Evolutionary conservation across 1,284 basidiomycete species (phyloP).

Genomic region (Leccinum subspadiceum): DNA sequence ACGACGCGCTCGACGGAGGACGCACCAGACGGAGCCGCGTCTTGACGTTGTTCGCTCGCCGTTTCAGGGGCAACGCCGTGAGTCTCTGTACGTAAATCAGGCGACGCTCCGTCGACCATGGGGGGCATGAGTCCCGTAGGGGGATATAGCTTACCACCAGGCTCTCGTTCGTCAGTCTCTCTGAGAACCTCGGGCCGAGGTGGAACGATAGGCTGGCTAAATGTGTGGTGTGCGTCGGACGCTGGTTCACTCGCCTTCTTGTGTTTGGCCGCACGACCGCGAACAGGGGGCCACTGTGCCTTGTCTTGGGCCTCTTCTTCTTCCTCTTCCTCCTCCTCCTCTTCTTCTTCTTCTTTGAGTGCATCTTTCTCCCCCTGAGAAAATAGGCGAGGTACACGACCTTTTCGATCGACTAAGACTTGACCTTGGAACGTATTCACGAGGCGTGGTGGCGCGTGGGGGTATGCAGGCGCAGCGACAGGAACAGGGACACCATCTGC

Average conservation of each 20-base stretch:
- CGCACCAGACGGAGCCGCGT: neutral
- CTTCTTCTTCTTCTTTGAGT: neutral
- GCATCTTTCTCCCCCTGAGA: neutral
- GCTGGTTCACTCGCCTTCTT: neutral
- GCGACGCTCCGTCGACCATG: neutral
- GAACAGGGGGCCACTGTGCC: constrained; percentile 24
- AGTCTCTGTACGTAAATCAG: neutral
- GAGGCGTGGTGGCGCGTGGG: constrained; percentile 26
- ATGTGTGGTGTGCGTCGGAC: constrained; percentile 19
- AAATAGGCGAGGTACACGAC: constrained; percentile 15
- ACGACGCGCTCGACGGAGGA: constrained; percentile 7
- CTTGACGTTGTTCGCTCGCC: neutral
- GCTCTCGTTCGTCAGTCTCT: neutral
- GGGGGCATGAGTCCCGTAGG: neutral
- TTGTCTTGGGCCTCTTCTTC: neutral
- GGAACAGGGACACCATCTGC: neutral
- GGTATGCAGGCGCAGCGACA: neutral
- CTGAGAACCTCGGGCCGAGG: neutral
- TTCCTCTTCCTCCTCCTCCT: neutral
- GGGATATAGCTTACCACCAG: neutral
- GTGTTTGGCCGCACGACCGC: constrained; percentile 1
- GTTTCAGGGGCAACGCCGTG: neutral
- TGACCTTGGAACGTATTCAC: constrained; percentile 20
- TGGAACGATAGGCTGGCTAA: constrained; percentile 17
- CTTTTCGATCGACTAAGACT: constrained; percentile 23